Percentiles rank a stretch among this genome's conserved stretches.
phyloP scores from a whole-genome alignment of 768 basidiomycete genomes.

The Filobasidium floriforme region DNA sequence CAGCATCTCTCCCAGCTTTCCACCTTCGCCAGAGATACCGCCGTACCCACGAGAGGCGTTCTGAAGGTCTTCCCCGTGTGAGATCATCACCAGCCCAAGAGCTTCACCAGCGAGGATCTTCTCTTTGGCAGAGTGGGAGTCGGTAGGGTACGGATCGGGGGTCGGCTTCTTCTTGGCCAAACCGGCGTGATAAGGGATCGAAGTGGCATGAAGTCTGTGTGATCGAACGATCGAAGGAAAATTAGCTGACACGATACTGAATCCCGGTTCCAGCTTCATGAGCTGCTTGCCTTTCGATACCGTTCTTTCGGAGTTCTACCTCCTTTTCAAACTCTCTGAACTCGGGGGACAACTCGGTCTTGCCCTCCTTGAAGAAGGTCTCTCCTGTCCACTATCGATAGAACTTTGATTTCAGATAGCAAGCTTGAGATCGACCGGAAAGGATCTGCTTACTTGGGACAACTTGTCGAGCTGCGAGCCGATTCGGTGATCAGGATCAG shows the following conservation, averaged over 20 bases:
- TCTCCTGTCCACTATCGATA: constrained; percentile 73
- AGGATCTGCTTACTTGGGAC: constrained; percentile 7
- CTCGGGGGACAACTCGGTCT: constrained; percentile 67
- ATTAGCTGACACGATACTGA: background rate
- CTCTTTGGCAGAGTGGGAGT: constrained; percentile 51
- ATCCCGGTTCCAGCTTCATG: constrained; percentile 1
- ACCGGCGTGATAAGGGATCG: constrained; percentile 60
- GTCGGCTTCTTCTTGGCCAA: constrained; percentile 64
- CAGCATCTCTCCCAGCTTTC: constrained; percentile 59
- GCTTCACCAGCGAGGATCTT: constrained; percentile 70
- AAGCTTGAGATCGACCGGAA: background rate
- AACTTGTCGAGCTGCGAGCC: constrained; percentile 3
- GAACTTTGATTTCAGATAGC: background rate
- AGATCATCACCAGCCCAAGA: constrained; percentile 77
- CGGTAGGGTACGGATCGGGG: constrained; percentile 53
- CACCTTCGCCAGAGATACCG: constrained; percentile 3
- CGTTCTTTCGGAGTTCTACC: constrained; percentile 68
- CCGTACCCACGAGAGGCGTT: background rate
- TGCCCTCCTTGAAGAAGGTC: constrained; percentile 75
- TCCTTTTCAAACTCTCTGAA: constrained; percentile 75
- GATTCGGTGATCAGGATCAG: background rate
- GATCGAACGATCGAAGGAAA: constrained; percentile 7
- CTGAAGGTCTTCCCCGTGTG: constrained; percentile 61
- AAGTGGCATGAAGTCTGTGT: constrained; percentile 62
- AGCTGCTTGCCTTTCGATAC: constrained; percentile 59